Evolutionary conservation across 73 alveolate species (phyloP), one percentile per base, ranked within the genome.

Genomic region (Paramecium pentaurelia): DNA sequence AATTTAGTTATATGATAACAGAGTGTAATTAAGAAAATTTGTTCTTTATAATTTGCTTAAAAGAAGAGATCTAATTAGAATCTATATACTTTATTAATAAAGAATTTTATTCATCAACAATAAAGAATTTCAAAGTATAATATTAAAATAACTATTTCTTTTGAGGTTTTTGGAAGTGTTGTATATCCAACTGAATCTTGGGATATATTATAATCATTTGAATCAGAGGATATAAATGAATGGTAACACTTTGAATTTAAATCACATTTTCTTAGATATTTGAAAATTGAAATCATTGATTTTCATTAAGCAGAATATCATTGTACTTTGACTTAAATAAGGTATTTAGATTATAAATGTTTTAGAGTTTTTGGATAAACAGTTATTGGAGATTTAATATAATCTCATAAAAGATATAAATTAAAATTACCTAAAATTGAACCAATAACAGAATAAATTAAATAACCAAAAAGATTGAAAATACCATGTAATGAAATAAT

Each of bases 291-390:
- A 9, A 68, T 68, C 28, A 28, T 32, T 68, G 28, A 68, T 27
- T 68, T 68, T 27, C 84, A 68, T 68, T 28, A 68, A 34, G 28
- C 40, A 32, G 84, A 68, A 68, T 68, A 32, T 68, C 40, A 68
- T 27, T 68, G 84, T 9, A 68, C 47, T 27, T 32, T 68, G 7
- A 68, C 84, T 27, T 34, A 68, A 68, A 14, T 68, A 6, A 68
- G 47, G 84, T 68, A 6, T 14, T 27, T 4, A 9, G 10, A 68
- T 68, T 68, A 25, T 54, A 3, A 68, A 16, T 1, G 0, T 6
- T 68, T 68, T 68, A 68, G 84, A 68, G 47, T 68, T 12, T 68
- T 68, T 68, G 47, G 84, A 25, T 68, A 68, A 68, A 68, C 84
- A 3, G 45, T 34, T 6, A 34, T 34, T 32, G 84, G 51, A 1